Evolutionary conservation across 768 basidiomycete species (phyloP), one percentile per base, ranked within the genome.

Genomic region (Mycena maculata): DNA sequence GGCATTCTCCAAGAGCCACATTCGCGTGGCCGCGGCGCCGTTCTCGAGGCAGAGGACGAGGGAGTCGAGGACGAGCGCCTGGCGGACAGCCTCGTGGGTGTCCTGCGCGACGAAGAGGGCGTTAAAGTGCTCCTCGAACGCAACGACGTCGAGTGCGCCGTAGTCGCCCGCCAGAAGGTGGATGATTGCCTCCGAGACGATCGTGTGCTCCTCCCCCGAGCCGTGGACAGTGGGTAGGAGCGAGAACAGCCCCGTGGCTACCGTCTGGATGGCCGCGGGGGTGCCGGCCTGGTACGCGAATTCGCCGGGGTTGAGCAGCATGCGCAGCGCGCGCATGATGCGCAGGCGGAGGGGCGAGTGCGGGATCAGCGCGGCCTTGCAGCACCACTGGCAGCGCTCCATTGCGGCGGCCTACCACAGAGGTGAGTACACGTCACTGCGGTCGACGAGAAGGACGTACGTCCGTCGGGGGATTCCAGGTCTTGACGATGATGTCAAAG

Each of bases 381-480:
- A 87, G 72, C 91, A 92, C 92, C 92, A 94, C 31, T 90, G 67
- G 70, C 84, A 87, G 27, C 92, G 86, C 64, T 88, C 87, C 12
- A 90, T 79, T 58, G 84, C 85, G 25, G 77, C 80, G 70, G 84
- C 73, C 80, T 81, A 15, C 18, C 16, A 68, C 33, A 53, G 53
- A 23, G 38, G 20, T 53, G 12, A 52, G 49, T 49, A 33, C 60
- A 31, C 15, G 63, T 50, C 15, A 52, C 36, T n/a, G 50, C 49
- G 22, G 22, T 44, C 42, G 11, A 9, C 48, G 39, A 27, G 45
- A 16, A 22, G 18, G 41, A 71, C 82, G 64, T 31, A 91, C 91
- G 81, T 91, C 88, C 56, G 83, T 84, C n/a, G 76, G 77, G 5
- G 82, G 77, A 36, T 69, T 77, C 90, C 91, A 93, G 11, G 86